phyloP scores from a whole-genome alignment of 2,329 filamentous ascomycete genomes.

The Camillea tinctor region DNA sequence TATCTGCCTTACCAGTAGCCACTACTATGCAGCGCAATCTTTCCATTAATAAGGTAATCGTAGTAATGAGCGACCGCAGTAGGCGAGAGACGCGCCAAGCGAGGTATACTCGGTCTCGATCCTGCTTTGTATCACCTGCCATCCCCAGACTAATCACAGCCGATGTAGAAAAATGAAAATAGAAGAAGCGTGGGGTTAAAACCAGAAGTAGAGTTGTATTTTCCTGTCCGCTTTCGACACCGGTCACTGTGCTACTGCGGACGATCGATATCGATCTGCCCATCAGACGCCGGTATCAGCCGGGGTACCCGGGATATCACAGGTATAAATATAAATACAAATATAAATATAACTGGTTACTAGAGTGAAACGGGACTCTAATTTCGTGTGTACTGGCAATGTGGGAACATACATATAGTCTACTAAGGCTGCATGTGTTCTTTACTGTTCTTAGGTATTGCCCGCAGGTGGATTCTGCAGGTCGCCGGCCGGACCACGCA shows the following conservation, averaged over 20 bases:
- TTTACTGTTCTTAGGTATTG: neutral
- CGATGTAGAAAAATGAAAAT: neutral
- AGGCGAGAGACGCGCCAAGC: slow-evolving; percentile 3
- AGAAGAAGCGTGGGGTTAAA: neutral
- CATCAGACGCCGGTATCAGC: neutral
- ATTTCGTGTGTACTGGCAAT: neutral
- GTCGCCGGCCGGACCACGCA: neutral
- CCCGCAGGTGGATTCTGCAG: slow-evolving; percentile 3
- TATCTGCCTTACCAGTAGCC: neutral
- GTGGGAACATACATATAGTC: neutral
- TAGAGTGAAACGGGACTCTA: neutral
- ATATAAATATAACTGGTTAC: neutral
- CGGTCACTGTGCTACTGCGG: neutral
- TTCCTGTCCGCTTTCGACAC: neutral
- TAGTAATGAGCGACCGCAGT: neutral
- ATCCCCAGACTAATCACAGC: neutral
- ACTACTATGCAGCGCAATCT: neutral
- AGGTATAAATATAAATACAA: neutral
- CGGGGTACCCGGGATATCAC: neutral
- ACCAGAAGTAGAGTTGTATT: neutral
- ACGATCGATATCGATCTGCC: neutral
- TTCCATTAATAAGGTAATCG: neutral
- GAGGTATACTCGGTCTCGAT: neutral
- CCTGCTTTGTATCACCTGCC: slow-evolving; percentile 2
- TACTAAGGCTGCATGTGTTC: slow-evolving; percentile 1